These are phyloP conservation scores for Tylopilus microsporus DNA, from an alignment of 1,284 basidiomycete species.

Conservation along the genomic window DNA sequence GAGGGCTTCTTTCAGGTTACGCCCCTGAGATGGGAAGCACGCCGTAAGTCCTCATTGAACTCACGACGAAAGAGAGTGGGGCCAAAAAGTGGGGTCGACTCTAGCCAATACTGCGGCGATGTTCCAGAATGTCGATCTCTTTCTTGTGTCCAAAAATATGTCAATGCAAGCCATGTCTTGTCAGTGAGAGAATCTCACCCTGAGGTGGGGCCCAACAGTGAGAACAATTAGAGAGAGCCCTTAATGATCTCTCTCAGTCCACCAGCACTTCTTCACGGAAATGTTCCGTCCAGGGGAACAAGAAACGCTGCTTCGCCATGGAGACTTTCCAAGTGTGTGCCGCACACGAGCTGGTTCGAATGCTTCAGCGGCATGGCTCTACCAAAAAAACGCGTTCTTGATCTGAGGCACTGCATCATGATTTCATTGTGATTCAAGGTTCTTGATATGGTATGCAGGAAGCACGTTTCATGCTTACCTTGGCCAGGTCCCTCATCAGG, in stretches of 20 bases:
- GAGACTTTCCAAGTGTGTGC: constrained; percentile 17
- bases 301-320: constrained; percentile 34
- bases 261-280: constrained; percentile 65
- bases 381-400: constrained; percentile 51
- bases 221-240: constrained; percentile 55
- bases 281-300: constrained; percentile 51
- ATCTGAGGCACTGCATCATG: constrained; percentile 38
- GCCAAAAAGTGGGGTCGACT: constrained; percentile 55
- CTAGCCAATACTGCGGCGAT: constrained; percentile 46
- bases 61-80: constrained; percentile 77
- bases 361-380: constrained; percentile 68
- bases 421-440: constrained; percentile 9
- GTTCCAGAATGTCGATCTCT: constrained; percentile 79
- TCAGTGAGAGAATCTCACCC: constrained; percentile 40
- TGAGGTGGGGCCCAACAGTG: constrained; percentile 52
- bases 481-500: constrained; percentile 57
- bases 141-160: constrained; percentile 40
- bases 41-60: constrained; percentile 77
- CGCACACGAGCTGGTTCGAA: constrained; percentile 61
- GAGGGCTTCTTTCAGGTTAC: constrained; percentile 66
- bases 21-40: constrained; percentile 69
- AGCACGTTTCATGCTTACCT: constrained; percentile 46
- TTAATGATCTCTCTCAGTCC: constrained; percentile 71
- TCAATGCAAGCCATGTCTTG: not conserved
- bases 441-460: constrained; percentile 12